phyloP scores from a whole-genome alignment of 164 flowering plant species.

The Kalanchoe fedtschenkoi region DNA sequence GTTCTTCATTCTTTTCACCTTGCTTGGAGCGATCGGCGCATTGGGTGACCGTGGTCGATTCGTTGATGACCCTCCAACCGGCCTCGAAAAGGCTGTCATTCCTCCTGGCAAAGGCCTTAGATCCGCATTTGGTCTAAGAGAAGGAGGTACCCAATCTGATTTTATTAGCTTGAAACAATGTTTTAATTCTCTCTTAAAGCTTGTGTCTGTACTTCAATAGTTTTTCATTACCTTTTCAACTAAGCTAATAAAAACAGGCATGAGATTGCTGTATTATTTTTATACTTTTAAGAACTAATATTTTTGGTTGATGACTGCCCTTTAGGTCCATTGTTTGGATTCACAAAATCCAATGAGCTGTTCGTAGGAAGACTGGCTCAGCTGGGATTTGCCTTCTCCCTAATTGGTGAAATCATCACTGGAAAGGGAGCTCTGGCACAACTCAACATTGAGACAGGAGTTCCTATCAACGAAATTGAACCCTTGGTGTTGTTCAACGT shows the following conservation, averaged over 20 bases:
- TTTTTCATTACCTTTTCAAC: too few relatives aligned
- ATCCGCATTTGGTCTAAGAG: slow-evolving; percentile 65
- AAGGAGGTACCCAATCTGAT: slow-evolving; percentile 88
- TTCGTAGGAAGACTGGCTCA: slow-evolving; percentile 99
- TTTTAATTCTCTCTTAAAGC: too few relatives aligned
- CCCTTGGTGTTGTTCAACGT: slow-evolving; percentile 85
- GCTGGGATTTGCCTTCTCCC: slow-evolving; percentile 86
- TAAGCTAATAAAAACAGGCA: too few relatives aligned
- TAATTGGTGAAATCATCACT: slow-evolving; percentile 87
- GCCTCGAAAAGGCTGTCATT: slow-evolving; percentile 64
- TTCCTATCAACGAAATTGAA: slow-evolving; percentile 84
- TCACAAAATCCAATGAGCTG: slow-evolving; percentile 90
- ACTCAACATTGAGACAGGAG: slow-evolving; percentile 86
- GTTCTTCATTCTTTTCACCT: slow-evolving; percentile 89
- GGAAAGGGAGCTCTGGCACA: slow-evolving; percentile 96
- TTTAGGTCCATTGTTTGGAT: slow-evolving; percentile 86
- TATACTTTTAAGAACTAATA: neutral
- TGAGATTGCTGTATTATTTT: too few relatives aligned
- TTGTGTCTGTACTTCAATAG: too few relatives aligned
- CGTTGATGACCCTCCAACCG: slow-evolving; percentile 74
- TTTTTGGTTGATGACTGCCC: neutral
- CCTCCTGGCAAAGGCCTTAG: slow-evolving; percentile 71
- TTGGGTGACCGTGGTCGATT: slow-evolving; percentile 86
- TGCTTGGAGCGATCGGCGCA: slow-evolving; percentile 95
- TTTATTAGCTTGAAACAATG: too few relatives aligned